Base-by-base conservation (phyloP, 257 asterid genomes). In the Solanum commersonii region DNA sequence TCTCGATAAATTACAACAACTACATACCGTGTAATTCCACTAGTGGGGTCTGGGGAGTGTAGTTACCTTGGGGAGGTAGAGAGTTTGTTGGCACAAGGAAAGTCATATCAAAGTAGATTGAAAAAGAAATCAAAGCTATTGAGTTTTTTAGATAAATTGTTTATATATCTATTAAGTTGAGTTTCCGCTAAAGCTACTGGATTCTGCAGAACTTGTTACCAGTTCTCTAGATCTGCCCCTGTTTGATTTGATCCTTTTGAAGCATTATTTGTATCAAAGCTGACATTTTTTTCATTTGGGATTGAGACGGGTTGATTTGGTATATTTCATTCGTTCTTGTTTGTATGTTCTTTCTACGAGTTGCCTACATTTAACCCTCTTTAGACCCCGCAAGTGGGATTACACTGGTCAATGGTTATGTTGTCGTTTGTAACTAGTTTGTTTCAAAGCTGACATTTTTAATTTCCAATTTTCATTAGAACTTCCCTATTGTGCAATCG, bases 401-500 rank as follows among this genome's bases (percentile, higher is more conserved):
- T 59, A 59, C 67, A 22, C 68, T 60, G 29, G 68, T 60, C 27
- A 23, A 3, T 60, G 12, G 68, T 60, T 60, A 60, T 22, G 68
- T 25, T 77, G 10, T 16, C 63, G 60, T 40, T 77, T 25, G 38
- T 15, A 14, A 40, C 35, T 42, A 42, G 25, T 42, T 38, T 25
- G 25, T 44, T 79, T 44, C 38, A 8, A 79, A 42, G 25, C 38
- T 79, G 38, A 79, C 65, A 42, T 16, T 67, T 31, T 49, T 34
- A 10, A 46, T 79, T 86, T 31, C 2, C 15, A 31, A 23, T 76
- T 56, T 12, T 29, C 92, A 16, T 46, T 81, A 95, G 98, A 89
- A 90, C 23, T 87, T 96, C n/a, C 97, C 98, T 0, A 8, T 89
- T 1, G 90, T 92, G 76, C 76, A 92, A 35, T 60, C 92, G 11